phyloP scores from a whole-genome alignment of 2,329 filamentous ascomycete genomes.

The Xylaria sp. region DNA sequence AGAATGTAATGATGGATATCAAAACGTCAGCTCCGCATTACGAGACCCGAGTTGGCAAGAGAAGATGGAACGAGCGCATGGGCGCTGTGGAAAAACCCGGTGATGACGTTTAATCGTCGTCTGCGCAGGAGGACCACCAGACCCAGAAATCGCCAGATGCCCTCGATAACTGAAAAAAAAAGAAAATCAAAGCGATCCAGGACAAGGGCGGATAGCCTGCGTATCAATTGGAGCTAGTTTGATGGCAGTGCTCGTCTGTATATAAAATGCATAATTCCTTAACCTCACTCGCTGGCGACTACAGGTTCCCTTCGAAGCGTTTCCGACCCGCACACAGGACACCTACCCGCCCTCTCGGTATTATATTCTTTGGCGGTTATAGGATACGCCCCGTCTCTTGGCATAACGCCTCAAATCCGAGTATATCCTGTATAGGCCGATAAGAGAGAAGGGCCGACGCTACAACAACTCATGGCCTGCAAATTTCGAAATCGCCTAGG shows the following conservation, averaged over 20 bases:
- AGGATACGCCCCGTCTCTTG: neutral
- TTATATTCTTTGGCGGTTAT: neutral
- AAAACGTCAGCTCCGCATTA: conserved; percentile 82
- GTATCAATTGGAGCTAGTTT: neutral
- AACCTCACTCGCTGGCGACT: neutral
- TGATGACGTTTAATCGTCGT: conserved; percentile 44
- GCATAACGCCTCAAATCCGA: neutral
- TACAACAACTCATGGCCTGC: neutral
- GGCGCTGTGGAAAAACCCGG: conserved; percentile 53
- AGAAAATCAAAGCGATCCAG: neutral
- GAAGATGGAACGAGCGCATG: conserved; percentile 73
- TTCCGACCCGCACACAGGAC: neutral
- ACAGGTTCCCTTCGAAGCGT: neutral
- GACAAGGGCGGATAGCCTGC: neutral
- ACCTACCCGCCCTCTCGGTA: neutral
- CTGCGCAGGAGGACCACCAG: neutral
- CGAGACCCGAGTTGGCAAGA: conserved; percentile 88
- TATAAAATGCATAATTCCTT: neutral
- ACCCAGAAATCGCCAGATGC: neutral
- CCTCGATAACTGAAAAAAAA: no score
- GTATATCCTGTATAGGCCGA: neutral
- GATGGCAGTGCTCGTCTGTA: neutral
- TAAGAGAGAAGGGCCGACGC: neutral
- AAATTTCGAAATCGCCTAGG: neutral
- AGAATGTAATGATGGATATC: conserved; percentile 80